Evolutionary conservation across 495 filamentous ascomycete species (phyloP), one percentile per base, ranked within the genome.

Genomic region (Daldinia caldariorum): DNA sequence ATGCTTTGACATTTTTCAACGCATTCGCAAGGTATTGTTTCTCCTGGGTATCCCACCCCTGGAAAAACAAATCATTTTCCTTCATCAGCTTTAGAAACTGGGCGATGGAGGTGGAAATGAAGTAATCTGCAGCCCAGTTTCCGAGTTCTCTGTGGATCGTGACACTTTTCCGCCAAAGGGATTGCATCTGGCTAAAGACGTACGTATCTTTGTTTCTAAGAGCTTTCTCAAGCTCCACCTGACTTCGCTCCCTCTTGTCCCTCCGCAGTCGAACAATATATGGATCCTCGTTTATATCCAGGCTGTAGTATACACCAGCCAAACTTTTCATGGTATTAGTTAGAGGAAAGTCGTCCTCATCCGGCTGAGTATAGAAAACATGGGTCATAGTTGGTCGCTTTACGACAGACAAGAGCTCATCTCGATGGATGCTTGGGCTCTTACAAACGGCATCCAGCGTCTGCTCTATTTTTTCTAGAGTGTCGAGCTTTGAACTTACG

Each of bases 371-470:
- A 65, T 90, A 93, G 4, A 74, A 55, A 6, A 90, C 72, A 14
- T 79, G 81, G n/a, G 79, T 72, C 29, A 97, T 76, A 12, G 77
- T 70, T 10, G 94, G 94, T 26, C 82, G 86, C 76, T 92, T 88
- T 4, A 91, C 90, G 71, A 89, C 82, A 26, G 82, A 81, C 32
- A 90, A 72, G 6, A 97, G 82, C 73, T 96, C 92, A 1, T 85
- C 83, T 0, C 90, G 88, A 72, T 94, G 85, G 7, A 83, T 78
- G n/a, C 82, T 89, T 0, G 94, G 94, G 0, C 90, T 91, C 54
- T 81, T 89, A 62, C 90, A 89, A 9, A 90, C 79, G 0, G 93
- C 87, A 72, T 95, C 85, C 18, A 98, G 78, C 67, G 92, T 97
- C 22, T 82, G 56, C 74, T 98, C 94, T 20, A 98, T 87, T 9